Conservation (phyloP, 2,329 filamentous ascomycete species). For the Neobulgaria alba region DNA sequence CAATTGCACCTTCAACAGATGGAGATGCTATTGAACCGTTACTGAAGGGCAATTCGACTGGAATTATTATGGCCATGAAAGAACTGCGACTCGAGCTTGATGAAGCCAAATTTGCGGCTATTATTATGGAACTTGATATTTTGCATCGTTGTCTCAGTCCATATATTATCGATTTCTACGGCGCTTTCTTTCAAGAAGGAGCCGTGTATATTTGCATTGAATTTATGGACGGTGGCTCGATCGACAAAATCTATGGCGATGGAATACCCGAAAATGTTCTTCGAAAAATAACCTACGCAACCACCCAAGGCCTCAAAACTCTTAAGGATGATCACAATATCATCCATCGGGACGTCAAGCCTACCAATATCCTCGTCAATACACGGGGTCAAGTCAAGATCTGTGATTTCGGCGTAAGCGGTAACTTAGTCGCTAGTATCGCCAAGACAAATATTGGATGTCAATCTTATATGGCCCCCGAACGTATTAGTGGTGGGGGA, state of each 20-base stretch:
- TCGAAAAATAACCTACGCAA: constrained; percentile 82
- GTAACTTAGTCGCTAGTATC: constrained; percentile 93
- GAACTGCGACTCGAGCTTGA: constrained; percentile 93
- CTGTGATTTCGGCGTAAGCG: constrained; percentile 95
- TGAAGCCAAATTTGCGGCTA: constrained; percentile 92
- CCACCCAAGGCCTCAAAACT: constrained; percentile 82
- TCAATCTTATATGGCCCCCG: constrained; percentile 98
- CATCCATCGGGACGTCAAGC: constrained; percentile 97
- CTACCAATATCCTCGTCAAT: constrained; percentile 96
- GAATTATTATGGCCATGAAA: constrained; percentile 97
- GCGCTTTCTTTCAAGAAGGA: constrained; percentile 97
- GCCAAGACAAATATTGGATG: constrained; percentile 98
- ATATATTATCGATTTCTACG: constrained; percentile 98
- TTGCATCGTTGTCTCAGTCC: constrained; percentile 90
- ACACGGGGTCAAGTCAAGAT: constrained; percentile 89
- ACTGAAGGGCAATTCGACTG: constrained; percentile 46
- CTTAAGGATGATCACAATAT: constrained; percentile 98
- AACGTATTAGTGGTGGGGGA: constrained; percentile 83
- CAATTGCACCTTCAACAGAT: constrained; percentile 26
- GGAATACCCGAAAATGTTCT: constrained; percentile 85
- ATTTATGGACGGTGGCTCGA: constrained; percentile 97
- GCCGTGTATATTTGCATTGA: constrained; percentile 99
- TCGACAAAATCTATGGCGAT: constrained; percentile 89
- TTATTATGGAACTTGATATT: constrained; percentile 95
- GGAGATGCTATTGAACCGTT: constrained; percentile 26